Evolutionary conservation across 352 stramenopile species (phyloP).

Genomic region (Phytophthora aleatoria): DNA sequence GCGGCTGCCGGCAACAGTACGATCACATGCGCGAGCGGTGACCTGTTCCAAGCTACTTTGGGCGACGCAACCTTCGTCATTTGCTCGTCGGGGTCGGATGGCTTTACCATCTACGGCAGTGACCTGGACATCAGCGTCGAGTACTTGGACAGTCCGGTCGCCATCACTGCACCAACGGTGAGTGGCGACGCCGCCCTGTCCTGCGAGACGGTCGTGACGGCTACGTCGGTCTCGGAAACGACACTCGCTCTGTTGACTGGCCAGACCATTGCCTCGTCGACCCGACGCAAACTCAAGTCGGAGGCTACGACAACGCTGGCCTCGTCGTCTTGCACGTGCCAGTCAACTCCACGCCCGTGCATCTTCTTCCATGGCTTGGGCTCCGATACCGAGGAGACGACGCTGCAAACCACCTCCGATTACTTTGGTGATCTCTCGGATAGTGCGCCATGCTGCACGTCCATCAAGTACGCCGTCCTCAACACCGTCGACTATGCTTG

Average conservation of each 20-base stretch:
- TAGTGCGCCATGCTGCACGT: constrained; percentile 39
- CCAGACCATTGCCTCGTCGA: constrained; percentile 11
- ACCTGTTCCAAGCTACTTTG: constrained; percentile 34
- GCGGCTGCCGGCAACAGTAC: constrained; percentile 11
- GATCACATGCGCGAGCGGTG: constrained; percentile 29
- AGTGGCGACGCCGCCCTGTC: constrained; percentile 3
- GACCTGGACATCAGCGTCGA: constrained; percentile 30
- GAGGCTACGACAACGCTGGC: constrained; percentile 14
- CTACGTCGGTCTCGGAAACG: constrained; percentile 9
- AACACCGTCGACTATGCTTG: constrained; percentile 35
- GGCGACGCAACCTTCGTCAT: constrained; percentile 35
- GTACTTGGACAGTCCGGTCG: constrained; percentile 22
- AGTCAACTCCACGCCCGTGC: constrained; percentile 31
- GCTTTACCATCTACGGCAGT: constrained; percentile 28
- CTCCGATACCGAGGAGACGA: constrained; percentile 14
- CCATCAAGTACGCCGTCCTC: constrained; percentile 35
- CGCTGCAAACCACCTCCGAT: constrained; percentile 19
- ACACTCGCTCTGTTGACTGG: constrained; percentile 14
- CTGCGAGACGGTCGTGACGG: constrained; percentile 19
- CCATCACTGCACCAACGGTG: constrained; percentile 28
- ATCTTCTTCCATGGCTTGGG: constrained; percentile 46
- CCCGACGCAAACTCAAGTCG: constrained; percentile 13
- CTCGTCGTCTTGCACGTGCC: constrained; percentile 30
- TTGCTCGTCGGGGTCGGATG: constrained; percentile 18
- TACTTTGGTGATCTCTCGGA: constrained; percentile 41